Conservation (phyloP, 768 basidiomycete species). For the Tephrocybe sp. region DNA sequence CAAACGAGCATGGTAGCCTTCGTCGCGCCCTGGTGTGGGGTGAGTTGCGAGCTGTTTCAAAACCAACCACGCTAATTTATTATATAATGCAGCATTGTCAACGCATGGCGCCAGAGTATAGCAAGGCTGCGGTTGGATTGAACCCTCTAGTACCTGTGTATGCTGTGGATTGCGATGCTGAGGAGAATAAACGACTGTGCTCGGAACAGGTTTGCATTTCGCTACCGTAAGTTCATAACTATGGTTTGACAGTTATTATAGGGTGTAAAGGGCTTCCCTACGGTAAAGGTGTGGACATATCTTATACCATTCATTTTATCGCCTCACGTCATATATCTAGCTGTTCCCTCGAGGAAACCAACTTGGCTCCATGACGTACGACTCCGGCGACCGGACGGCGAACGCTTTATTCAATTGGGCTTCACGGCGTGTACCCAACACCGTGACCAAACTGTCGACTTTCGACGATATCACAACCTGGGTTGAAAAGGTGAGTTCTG, state of each 20-base stretch:
- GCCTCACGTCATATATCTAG: constrained; percentile 38
- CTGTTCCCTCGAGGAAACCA: constrained; percentile 78
- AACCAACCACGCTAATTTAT: neutral
- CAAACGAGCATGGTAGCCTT: constrained; percentile 83
- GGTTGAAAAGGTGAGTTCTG: constrained; percentile 60
- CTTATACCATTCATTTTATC: neutral
- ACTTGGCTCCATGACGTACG: constrained; percentile 62
- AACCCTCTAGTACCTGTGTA: constrained; percentile 85
- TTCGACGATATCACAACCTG: constrained; percentile 62
- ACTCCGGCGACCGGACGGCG: constrained; percentile 68
- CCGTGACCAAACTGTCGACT: constrained; percentile 59
- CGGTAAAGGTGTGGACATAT: constrained; percentile 64
- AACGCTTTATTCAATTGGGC: constrained; percentile 77
- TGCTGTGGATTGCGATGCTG: constrained; percentile 90
- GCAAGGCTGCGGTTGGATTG: constrained; percentile 76
- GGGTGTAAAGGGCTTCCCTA: constrained; percentile 90
- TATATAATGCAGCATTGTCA: constrained; percentile 70
- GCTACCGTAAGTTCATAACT: too few species aligned
- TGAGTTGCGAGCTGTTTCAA: constrained; percentile 34
- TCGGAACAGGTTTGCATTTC: constrained; percentile 58
- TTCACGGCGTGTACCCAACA: constrained; percentile 69
- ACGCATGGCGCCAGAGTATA: constrained; percentile 81
- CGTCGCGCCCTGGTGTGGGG: constrained; percentile 94
- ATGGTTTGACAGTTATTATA: constrained; percentile 23
- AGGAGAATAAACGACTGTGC: constrained; percentile 80